Evolutionary conservation across 2,329 filamentous ascomycete species (phyloP).

Genomic region (Talaromyces sp.): DNA sequence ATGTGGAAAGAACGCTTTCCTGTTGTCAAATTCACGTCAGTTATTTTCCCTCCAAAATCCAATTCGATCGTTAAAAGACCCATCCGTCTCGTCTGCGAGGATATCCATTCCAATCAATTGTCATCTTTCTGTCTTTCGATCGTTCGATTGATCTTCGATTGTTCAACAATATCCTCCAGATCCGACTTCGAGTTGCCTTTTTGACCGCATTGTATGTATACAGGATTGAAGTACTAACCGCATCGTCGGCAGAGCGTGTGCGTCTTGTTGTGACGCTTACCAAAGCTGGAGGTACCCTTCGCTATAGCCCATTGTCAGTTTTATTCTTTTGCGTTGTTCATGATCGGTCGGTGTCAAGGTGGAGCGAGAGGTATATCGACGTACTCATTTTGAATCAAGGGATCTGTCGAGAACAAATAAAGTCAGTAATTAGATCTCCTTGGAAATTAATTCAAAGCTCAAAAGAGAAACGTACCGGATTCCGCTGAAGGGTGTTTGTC

Average conservation of each 20-base stretch:
- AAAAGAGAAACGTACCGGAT: constrained; percentile 23
- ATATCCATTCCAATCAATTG: background rate
- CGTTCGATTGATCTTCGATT: background rate
- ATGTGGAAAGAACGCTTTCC: constrained; percentile 97
- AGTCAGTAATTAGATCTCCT: constrained; percentile 21
- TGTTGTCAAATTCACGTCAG: constrained; percentile 44
- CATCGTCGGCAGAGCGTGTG: constrained; percentile 98
- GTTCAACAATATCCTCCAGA: background rate
- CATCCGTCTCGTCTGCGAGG: constrained; percentile 7
- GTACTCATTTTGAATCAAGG: constrained; percentile 60
- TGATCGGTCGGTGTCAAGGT: constrained; percentile 20
- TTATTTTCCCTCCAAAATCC: background rate
- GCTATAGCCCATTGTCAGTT: constrained; percentile 52
- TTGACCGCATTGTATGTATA: background rate
- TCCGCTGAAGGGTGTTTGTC: constrained; percentile 46
- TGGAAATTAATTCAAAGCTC: too few species aligned
- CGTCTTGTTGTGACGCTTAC: constrained; percentile 94
- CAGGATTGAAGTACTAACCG: constrained; percentile 64
- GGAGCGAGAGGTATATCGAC: constrained; percentile 25
- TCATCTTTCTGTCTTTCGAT: background rate
- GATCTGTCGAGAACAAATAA: constrained; percentile 26
- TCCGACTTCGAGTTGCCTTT: background rate
- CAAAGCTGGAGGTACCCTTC: constrained; percentile 70
- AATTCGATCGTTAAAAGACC: background rate
- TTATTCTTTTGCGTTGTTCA: constrained; percentile 22